These are phyloP conservation scores for Phanerochaete sordida DNA, from an alignment of 768 basidiomycete species.

Conservation along the genomic window DNA sequence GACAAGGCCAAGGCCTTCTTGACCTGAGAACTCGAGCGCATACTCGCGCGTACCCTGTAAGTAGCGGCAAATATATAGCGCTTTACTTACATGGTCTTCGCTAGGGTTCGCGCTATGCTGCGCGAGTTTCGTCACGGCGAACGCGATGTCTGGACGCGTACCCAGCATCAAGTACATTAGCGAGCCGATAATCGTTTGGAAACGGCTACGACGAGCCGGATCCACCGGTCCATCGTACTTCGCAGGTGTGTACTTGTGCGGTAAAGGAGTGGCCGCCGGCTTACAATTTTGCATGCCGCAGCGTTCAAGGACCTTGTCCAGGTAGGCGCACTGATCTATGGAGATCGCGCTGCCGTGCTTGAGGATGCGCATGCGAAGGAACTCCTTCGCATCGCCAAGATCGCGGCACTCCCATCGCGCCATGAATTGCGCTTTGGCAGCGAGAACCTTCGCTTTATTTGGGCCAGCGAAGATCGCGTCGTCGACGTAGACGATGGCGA, in stretches of 20 bases:
- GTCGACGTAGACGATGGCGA: conserved; percentile 29
- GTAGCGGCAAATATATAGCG: conserved; percentile 8
- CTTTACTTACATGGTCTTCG: neutral
- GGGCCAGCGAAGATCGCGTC: conserved; percentile 16
- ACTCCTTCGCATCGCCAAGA: conserved; percentile 12
- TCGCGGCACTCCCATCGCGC: conserved; percentile 11
- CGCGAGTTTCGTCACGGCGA: conserved; percentile 5
- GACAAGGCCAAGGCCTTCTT: neutral
- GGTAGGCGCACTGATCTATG: conserved; percentile 14
- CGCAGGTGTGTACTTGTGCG: conserved; percentile 10
- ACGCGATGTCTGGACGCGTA: conserved; percentile 15
- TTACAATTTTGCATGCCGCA: conserved; percentile 13
- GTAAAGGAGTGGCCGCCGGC: conserved; percentile 9
- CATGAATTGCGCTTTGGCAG: conserved; percentile 10
- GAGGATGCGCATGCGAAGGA: conserved; percentile 24
- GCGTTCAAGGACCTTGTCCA: conserved; percentile 5
- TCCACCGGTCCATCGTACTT: neutral
- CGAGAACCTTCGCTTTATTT: neutral
- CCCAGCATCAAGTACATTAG: conserved; percentile 12
- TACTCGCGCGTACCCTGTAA: neutral
- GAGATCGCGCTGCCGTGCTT: neutral
- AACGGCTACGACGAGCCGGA: neutral
- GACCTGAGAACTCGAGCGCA: neutral
- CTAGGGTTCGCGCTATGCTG: conserved; percentile 19
- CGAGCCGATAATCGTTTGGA: conserved; percentile 1